Base-by-base conservation (phyloP, 2,329 filamentous ascomycete species). In the Colletotrichum sp. region DNA sequence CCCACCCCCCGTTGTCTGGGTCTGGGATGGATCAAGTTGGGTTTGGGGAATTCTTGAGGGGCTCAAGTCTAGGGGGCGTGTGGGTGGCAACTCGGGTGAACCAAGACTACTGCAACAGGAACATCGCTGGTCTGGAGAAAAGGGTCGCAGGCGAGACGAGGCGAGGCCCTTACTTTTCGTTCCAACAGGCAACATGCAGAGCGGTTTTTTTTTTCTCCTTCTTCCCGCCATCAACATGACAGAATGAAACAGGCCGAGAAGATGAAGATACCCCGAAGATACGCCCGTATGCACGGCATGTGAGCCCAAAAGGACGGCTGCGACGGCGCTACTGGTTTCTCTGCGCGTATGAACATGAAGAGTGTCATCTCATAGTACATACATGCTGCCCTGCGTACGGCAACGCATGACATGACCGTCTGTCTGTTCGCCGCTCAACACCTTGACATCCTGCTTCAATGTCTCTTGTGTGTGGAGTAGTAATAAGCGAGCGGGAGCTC, bases 1-100 rank as follows among this genome's bases (percentile, higher is more conserved):
- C 24, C 24, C 24, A 24, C 34, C 47, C 55, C 57, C 43, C n/a
- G 55, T 59, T 62, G 58, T 62, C 58, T 57, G 15, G 65, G 58
- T 69, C 57, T 69, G 65, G 69, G 65, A 51, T 73, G 66, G 58
- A 59, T 47, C 70, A 64, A 55, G 31, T 63, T 34, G 58, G 11
- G 21, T 51, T 72, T 51, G 70, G 58, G 54, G 66, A 70, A 70
- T 73, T 71, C 54, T 33, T 54, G 62, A 65, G 51, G 61, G 62
- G 21, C 61, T 27, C 38, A 72, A 66, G 67, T 36, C 62, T 66
- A 66, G 61, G 68, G 62, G 21, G 66, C 15, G 33, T 47, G 61
- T 27, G 34, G 11, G 36, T 55, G 31, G 34, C 8, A 43, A 54
- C 33, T 66, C 47, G 36, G 51, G 34, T 58, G 65, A 51, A 57